Conservation (phyloP, 2,329 filamentous ascomycete genomes). For the Aspergillus oerlinghausenensis region DNA sequence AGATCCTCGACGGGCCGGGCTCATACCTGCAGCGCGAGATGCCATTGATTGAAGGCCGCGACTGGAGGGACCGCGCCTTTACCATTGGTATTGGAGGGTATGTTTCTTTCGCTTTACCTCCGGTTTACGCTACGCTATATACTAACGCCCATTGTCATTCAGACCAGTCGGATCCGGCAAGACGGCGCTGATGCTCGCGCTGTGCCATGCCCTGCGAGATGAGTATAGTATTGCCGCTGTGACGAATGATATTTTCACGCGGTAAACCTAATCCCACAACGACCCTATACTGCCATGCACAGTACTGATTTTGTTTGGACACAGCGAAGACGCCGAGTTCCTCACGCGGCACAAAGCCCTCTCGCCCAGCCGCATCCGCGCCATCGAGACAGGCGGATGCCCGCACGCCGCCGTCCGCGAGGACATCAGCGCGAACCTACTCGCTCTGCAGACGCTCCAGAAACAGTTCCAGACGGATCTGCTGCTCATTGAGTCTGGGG, state of each 20-base stretch:
- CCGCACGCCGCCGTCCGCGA: slow-evolving; percentile 96
- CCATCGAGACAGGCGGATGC: slow-evolving; percentile 96
- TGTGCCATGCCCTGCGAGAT: slow-evolving; percentile 77
- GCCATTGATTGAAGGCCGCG: slow-evolving; percentile 82
- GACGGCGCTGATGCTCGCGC: slow-evolving; percentile 91
- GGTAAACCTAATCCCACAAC: slow-evolving; percentile 27
- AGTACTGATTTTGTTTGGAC: too few relatives aligned
- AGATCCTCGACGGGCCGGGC: slow-evolving; percentile 89
- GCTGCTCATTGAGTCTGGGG: slow-evolving; percentile 89
- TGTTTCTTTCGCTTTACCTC: slow-evolving; percentile 20
- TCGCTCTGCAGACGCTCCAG: slow-evolving; percentile 86
- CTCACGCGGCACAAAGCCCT: slow-evolving; percentile 82
- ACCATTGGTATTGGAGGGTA: slow-evolving; percentile 98
- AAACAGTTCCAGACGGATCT: slow-evolving; percentile 73
- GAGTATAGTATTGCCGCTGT: slow-evolving; percentile 87
- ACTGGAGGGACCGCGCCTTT: slow-evolving; percentile 86
- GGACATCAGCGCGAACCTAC: slow-evolving; percentile 91
- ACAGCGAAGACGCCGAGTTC: slow-evolving; percentile 91
- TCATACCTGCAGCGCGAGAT: slow-evolving; percentile 87
- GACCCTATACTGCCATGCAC: too few relatives aligned
- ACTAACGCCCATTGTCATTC: neutral
- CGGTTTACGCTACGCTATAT: neutral
- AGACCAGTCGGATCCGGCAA: slow-evolving; percentile 96
- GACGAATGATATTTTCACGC: slow-evolving; percentile 98
- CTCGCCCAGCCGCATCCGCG: slow-evolving; percentile 75